Evolutionary conservation across 176 grass and related monocot species (phyloP).

Genomic region (Cymbopogon citratus): DNA sequence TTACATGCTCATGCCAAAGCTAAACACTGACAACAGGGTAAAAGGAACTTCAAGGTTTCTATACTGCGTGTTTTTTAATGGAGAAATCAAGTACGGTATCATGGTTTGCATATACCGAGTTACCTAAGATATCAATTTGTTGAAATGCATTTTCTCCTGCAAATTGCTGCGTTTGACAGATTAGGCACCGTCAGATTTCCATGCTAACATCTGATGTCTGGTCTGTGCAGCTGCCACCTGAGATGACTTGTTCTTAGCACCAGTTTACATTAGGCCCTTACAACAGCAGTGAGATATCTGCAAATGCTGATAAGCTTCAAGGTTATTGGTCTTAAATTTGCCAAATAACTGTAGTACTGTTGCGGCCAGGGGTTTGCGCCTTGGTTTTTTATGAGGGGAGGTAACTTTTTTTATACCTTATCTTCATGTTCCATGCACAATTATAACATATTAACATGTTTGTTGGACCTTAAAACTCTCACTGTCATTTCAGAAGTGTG

Average conservation of each 20-base stretch:
- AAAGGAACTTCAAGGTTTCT: neutral
- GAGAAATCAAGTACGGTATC: neutral
- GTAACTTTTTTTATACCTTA: slow-evolving; percentile 17
- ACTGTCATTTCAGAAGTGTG: neutral
- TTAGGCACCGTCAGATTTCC: neutral
- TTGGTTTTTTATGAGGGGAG: slow-evolving; percentile 36
- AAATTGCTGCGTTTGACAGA: neutral
- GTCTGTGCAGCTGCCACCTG: slow-evolving; percentile 13
- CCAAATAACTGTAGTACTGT: slow-evolving; percentile 15
- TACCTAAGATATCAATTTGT: neutral
- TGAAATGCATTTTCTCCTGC: neutral
- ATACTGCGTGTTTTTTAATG: neutral
- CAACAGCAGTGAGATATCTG: slow-evolving; percentile 5
- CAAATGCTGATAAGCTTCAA: slow-evolving; percentile 31
- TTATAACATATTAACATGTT: neutral
- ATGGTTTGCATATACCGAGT: neutral
- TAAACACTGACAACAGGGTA: neutral
- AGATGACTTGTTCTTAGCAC: slow-evolving; percentile 7
- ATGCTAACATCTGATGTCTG: slow-evolving; percentile 12
- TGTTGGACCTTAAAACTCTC: neutral
- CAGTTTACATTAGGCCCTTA: neutral
- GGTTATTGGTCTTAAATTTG: neutral
- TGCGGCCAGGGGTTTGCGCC: neutral
- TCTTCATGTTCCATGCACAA: neutral
- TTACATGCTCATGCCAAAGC: neutral